phyloP scores from a whole-genome alignment of 192 early-diverging fungal genomes.

The Geosiphon pyriformis region DNA sequence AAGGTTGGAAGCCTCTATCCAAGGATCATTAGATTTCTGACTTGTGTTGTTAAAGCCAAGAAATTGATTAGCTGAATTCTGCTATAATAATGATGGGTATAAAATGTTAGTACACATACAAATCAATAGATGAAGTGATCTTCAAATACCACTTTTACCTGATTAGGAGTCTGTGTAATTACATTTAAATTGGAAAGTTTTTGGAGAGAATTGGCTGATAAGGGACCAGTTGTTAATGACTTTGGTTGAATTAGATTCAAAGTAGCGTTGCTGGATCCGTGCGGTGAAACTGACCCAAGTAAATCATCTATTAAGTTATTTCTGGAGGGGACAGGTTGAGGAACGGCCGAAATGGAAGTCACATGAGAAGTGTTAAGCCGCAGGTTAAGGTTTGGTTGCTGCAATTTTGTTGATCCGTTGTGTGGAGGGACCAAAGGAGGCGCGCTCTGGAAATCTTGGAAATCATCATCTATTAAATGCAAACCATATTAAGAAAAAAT shows the following conservation, averaged over 20 bases:
- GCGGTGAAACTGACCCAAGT: conserved; percentile 21
- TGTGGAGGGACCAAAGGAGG: conserved; percentile 29
- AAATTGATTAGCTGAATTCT: conserved; percentile 6
- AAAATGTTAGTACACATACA: background rate
- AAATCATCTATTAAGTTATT: conserved; percentile 24
- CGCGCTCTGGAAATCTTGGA: conserved; percentile 64
- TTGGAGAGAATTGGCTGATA: conserved; percentile 1
- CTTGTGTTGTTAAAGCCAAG: no score
- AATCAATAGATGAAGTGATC: no score
- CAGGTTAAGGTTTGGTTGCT: conserved; percentile 30
- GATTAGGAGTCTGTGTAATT: conserved; percentile 25
- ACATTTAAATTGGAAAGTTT: conserved; percentile 25
- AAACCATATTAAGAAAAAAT: background rate
- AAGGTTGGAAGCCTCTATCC: conserved; percentile 61
- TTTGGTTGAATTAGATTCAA: conserved; percentile 6
- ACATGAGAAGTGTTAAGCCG: conserved; percentile 27
- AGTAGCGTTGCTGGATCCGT: background rate
- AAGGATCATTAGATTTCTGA: conserved; percentile 54
- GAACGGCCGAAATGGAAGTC: background rate
- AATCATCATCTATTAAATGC: conserved; percentile 44
- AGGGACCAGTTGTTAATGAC: conserved; percentile 12
- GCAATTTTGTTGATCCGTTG: conserved; percentile 23
- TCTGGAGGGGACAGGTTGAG: background rate
- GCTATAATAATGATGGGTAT: background rate
- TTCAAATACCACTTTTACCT: background rate